A percentile compares a stretch with the other conserved stretches of the same genome.
phyloP scores from a whole-genome alignment of 305 asterid species.

The Solanum hybrid region DNA sequence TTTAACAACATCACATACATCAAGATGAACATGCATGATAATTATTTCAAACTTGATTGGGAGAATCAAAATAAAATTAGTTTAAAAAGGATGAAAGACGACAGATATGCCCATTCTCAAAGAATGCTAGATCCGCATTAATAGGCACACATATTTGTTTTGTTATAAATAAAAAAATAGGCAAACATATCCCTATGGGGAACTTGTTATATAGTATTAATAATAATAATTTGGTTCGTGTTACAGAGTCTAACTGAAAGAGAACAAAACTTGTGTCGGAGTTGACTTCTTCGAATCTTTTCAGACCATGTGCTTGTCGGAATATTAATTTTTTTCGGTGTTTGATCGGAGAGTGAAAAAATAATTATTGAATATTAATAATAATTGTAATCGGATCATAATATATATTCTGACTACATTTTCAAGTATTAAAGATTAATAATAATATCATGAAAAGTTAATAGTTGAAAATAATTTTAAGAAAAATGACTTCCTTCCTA shows the following conservation, averaged over 20 bases:
- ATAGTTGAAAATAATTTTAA: not conserved
- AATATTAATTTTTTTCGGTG: not conserved
- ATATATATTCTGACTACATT: not conserved
- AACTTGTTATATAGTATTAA: not conserved
- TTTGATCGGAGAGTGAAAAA: not conserved
- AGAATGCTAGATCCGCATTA: conserved; percentile 77
- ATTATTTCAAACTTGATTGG: not conserved
- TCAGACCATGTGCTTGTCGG: conserved; percentile 4
- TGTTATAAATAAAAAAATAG: conserved; percentile 14
- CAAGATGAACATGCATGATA: not conserved
- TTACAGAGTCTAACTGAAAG: not conserved
- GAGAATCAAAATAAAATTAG: not conserved
- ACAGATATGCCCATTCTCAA: conserved; percentile 84
- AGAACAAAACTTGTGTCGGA: conserved; percentile 13
- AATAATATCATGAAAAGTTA: not conserved
- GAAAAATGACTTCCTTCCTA: not conserved
- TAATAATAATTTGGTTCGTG: not conserved
- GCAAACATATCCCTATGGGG: conserved; percentile 52
- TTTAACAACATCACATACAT: not conserved
- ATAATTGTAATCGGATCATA: not conserved
- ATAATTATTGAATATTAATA: not conserved
- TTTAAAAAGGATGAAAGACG: conserved; percentile 26
- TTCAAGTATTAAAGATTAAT: not conserved
- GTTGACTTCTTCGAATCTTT: conserved; percentile 36
- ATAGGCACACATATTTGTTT: conserved; percentile 42